Evolutionary conservation across 163 green algal species (phyloP), one percentile per base, ranked within the genome.

Genomic region (Scenedesmus sp.): DNA sequence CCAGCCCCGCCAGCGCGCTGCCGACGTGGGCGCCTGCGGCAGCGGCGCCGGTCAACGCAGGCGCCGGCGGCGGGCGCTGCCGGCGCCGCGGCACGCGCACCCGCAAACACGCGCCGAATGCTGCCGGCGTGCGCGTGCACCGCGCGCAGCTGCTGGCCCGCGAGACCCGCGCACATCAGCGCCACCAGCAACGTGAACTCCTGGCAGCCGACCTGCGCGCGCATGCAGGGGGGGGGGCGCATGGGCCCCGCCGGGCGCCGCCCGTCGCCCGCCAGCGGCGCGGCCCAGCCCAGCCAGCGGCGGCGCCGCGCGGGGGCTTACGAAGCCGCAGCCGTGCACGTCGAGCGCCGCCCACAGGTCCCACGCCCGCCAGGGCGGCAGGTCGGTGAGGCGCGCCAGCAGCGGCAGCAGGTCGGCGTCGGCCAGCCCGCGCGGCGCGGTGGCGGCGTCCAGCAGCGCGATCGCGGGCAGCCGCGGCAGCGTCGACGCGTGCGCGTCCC

Each of bases 161-260:
- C 31, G 5, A 65, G 31, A 22, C 22, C 58, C 42, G 71, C 71
- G 50, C 56, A 71, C 60, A 80, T 63, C 22, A 80, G 71, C 58
- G 63, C n/a, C 4, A 80, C 29, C 45, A 71, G 31, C 42, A 80
- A 47, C 26, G 47, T 80, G 58, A 80, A 80, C 71, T 80, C 71
- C 11, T 7, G 45, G 45, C 71, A 80, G 31, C 71, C 71, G 31
- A 80, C 54, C 71, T 80, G 71, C 44, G 42, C 66, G 60, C 53
- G 24, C 53, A 60, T 5, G 14, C 9, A 60, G 6, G 53, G 53
- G 6, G 10, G 53, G 5, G 14, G 53, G 9, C 53, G 24, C 53
- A 60, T 60, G 34, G 57, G 57, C 39, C 39, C 20, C 10, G 57
- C 24, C 10, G 5, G 36, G 42, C 18, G 15, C 7, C 53, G 42